These are phyloP conservation scores for Filobasidium uniguttulatum DNA, from an alignment of 1,284 basidiomycete species.

Conservation along the genomic window DNA sequence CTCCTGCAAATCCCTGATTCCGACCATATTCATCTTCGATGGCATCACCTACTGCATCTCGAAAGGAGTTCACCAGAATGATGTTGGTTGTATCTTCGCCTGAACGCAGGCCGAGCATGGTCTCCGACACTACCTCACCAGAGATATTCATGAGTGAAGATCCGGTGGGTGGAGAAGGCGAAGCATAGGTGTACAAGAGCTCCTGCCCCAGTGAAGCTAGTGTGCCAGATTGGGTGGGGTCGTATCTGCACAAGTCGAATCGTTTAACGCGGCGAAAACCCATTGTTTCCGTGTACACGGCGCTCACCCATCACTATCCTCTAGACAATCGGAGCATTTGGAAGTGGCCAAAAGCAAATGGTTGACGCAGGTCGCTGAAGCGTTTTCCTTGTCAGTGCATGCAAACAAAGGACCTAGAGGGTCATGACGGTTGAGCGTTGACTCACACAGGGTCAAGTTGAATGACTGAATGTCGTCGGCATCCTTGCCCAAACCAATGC, in stretches of 20 bases:
- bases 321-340: not conserved
- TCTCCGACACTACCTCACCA: not conserved
- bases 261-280: too few relatives aligned
- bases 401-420: too few relatives aligned
- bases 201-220: not conserved
- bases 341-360: not conserved
- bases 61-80: not conserved
- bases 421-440: too few relatives aligned
- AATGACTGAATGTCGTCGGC: not conserved
- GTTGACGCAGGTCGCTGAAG: not conserved
- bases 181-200: not conserved
- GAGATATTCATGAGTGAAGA: not conserved
- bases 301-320: not conserved
- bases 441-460: constrained; percentile 1
- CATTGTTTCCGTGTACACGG: not conserved
- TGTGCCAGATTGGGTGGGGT: not conserved
- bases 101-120: not conserved
- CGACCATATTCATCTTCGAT: not conserved
- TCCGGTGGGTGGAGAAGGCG: not conserved
- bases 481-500: too few relatives aligned
- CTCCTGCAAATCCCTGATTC: not conserved
- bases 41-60: not conserved
- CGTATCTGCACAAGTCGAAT: not conserved
- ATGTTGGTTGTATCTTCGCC: not conserved
- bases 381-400: too few relatives aligned